Conservation (phyloP, 345 rosid genomes). For the Mallotus nudiflorus region DNA sequence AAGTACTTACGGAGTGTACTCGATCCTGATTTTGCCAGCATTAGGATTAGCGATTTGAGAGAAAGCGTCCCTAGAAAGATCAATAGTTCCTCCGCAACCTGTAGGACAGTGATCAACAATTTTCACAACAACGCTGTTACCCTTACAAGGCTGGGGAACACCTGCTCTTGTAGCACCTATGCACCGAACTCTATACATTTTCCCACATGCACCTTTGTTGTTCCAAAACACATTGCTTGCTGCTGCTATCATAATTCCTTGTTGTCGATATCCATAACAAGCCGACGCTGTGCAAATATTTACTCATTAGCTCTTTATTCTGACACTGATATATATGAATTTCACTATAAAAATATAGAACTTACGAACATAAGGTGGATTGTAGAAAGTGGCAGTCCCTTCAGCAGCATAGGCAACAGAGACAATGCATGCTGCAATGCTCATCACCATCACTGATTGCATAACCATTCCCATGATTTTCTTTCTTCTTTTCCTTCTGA, state of each 20-base stretch:
- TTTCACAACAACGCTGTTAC: constrained; percentile 10
- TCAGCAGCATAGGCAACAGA: not conserved
- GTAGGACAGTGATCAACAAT: too few relatives aligned
- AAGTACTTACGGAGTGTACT: constrained; percentile 23
- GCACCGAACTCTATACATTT: constrained; percentile 17
- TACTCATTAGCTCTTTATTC: too few relatives aligned
- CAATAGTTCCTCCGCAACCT: constrained; percentile 27
- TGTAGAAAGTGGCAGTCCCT: constrained; percentile 2
- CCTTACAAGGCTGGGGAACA: constrained; percentile 15
- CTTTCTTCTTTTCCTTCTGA: too few relatives aligned
- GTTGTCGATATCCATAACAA: too few relatives aligned
- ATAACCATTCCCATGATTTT: not conserved
- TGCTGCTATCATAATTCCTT: too few relatives aligned
- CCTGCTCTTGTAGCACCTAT: not conserved
- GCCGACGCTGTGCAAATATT: too few relatives aligned
- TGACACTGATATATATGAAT: too few relatives aligned
- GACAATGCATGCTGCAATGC: not conserved
- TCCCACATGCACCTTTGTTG: constrained; percentile 21
- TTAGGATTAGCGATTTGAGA: constrained; percentile 24
- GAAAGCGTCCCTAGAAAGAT: constrained; percentile 35
- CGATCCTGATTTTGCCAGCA: constrained; percentile 29
- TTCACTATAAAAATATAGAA: too few relatives aligned
- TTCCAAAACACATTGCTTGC: constrained; percentile 20
- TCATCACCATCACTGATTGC: not conserved
- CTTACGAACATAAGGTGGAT: too few relatives aligned